A percentile compares a stretch with the other conserved stretches of the same genome.
These are phyloP conservation scores for Sarcodon aspratus DNA, from an alignment of 768 basidiomycete species.

Conservation along the genomic window DNA sequence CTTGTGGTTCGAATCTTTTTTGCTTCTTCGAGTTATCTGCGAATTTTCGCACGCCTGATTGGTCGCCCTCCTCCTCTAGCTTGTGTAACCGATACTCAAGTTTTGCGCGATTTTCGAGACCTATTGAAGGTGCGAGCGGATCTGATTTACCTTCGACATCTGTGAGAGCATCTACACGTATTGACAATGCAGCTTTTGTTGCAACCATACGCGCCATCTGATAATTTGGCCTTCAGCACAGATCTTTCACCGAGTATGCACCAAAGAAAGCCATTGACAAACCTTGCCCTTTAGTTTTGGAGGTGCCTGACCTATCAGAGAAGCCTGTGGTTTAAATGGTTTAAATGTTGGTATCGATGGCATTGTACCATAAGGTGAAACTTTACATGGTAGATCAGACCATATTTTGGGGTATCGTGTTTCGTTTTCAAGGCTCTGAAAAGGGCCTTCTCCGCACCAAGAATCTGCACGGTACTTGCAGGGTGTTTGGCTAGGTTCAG, in stretches of 20 bases:
- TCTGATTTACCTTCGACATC: slow-evolving; percentile 88
- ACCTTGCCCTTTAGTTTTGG: slow-evolving; percentile 98
- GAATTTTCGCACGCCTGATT: slow-evolving; percentile 53
- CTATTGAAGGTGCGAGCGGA: slow-evolving; percentile 70
- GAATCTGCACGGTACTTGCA: slow-evolving; percentile 68
- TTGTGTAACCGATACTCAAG: slow-evolving; percentile 89
- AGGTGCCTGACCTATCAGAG: slow-evolving; percentile 92
- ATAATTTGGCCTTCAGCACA: not conserved
- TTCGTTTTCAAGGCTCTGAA: slow-evolving; percentile 73
- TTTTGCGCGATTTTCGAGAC: slow-evolving; percentile 88
- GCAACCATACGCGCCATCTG: slow-evolving; percentile 99
- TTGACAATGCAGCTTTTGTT: slow-evolving; percentile 93
- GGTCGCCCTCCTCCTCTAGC: slow-evolving; percentile 75
- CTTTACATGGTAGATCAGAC: slow-evolving; percentile 93
- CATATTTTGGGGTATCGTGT: slow-evolving; percentile 98
- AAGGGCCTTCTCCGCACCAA: slow-evolving; percentile 69
- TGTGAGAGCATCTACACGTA: slow-evolving; percentile 94
- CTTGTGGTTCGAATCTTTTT: slow-evolving; percentile 67
- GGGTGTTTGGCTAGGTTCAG: slow-evolving; percentile 66
- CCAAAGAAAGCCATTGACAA: slow-evolving; percentile 7
- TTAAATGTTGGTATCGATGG: not conserved
- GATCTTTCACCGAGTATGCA: not conserved
- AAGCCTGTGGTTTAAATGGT: slow-evolving; percentile 43
- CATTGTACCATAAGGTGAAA: not conserved
- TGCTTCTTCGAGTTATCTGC: slow-evolving; percentile 56